These are phyloP conservation scores for Potentilla sterilis DNA, from an alignment of 306 rosid species.

Conservation along the genomic window DNA sequence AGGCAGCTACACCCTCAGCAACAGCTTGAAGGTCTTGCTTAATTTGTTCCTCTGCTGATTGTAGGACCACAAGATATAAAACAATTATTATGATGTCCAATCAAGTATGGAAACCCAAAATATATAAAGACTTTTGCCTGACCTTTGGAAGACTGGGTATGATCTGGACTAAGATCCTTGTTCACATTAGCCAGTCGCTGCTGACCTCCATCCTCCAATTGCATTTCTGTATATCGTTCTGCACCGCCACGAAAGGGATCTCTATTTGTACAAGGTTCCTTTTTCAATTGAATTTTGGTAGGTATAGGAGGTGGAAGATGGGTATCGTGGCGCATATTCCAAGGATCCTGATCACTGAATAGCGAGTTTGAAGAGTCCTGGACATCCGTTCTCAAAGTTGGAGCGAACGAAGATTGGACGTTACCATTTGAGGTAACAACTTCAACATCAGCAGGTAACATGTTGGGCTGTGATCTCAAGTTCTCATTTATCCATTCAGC, in stretches of 20 bases:
- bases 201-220: conserved; percentile 42
- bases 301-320: conserved; percentile 60
- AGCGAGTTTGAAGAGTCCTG: conserved; percentile 70
- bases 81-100: conserved; percentile 17
- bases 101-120: not conserved
- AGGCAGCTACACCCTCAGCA: conserved; percentile 90
- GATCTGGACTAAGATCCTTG: conserved; percentile 49
- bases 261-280: conserved; percentile 41
- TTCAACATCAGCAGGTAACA: conserved; percentile 25
- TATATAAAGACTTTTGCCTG: conserved; percentile 24
- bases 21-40: conserved; percentile 87
- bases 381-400: conserved; percentile 41
- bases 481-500: conserved; percentile 32
- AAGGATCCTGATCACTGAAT: conserved; percentile 80
- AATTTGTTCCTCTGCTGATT: conserved; percentile 69
- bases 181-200: conserved; percentile 37
- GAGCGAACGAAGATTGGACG: conserved; percentile 30
- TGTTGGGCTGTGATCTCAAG: conserved; percentile 20
- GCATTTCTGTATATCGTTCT: conserved; percentile 41
- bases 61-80: conserved; percentile 30
- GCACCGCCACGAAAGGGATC: conserved; percentile 45
- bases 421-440: conserved; percentile 21
- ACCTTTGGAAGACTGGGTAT: conserved; percentile 48
- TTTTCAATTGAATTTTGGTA: conserved; percentile 35
- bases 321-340: conserved; percentile 60